Percentiles rank a stretch among this genome's conserved stretches.
Conservation (phyloP, 768 basidiomycete species). For the Calocybe cyanea region DNA sequence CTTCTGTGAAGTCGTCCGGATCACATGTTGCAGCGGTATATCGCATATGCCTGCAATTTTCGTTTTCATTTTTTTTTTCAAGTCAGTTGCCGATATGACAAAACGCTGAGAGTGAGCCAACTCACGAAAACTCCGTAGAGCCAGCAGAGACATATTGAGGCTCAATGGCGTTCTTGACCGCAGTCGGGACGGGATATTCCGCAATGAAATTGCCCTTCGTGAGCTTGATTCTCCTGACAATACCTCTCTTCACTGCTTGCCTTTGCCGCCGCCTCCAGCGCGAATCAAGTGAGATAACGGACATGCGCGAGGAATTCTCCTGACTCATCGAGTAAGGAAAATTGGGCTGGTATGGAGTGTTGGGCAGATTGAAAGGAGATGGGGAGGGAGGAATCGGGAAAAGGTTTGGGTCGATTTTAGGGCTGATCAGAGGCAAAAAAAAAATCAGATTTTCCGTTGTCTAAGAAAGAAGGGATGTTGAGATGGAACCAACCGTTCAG, state of each 20-base stretch:
- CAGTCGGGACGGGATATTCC: conserved; percentile 84
- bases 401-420: conserved; percentile 18
- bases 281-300: conserved; percentile 53
- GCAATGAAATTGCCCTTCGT: conserved; percentile 91
- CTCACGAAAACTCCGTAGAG: conserved; percentile 92
- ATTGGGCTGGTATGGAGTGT: conserved; percentile 18
- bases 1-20: conserved; percentile 82
- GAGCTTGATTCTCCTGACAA: conserved; percentile 87
- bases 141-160: conserved; percentile 61
- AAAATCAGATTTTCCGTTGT: neutral
- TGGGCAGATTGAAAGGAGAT: conserved; percentile 18
- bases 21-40: conserved; percentile 91
- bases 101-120: conserved; percentile 7
- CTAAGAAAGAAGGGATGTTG: too few species aligned
- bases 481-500: too few species aligned
- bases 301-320: conserved; percentile 37
- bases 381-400: conserved; percentile 19
- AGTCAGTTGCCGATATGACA: neutral
- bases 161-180: conserved; percentile 81
- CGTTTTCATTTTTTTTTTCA: too few species aligned
- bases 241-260: conserved; percentile 85
- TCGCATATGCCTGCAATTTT: conserved; percentile 68
- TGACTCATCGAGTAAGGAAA: conserved; percentile 18
- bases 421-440: conserved; percentile 7
- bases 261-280: conserved; percentile 76